Base-by-base conservation (phyloP, 2,329 filamentous ascomycete species). In the Fusarium nelsonii region DNA sequence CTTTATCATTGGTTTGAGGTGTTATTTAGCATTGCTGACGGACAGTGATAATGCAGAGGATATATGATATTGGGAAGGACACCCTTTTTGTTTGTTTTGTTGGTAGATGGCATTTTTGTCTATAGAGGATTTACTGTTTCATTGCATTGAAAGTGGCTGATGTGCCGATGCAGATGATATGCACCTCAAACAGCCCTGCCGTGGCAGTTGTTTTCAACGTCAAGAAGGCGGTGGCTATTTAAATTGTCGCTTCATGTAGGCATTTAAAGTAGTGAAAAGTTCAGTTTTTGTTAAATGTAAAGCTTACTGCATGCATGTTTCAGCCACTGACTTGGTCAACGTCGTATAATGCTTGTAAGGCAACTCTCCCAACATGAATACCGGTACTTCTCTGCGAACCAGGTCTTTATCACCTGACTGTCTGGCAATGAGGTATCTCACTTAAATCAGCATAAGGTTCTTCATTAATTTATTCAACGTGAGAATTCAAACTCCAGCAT, bases 81-180 rank as follows among this genome's bases (percentile, higher is more conserved):
- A 41, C 2, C 2, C 3, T 20, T 16, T 36, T 32, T 45, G 28
- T 20, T 18, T 20, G 7, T 12, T 16, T 20, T 50, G 45, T 49
- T 49, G 12, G 34, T 40, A n/a, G 39, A 50, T 15, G 41, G 20
- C 10, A 23, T 14, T 45, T 16, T 26, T 45, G 16, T 8, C 30
- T 6, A 23, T 23, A 14, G 8, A 44, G 23, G 12, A 39, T 28
- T 28, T 50, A 20, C 46, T 28, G 46, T 50, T 50, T 8, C 46
- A 50, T 50, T 28, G 46, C 46, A 50, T 51, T 39, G 33, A 30
- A 50, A 39, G 48, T 51, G 48, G 34, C 34, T 40, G 23, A 40
- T n/a, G 4, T 39, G 33, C 48, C n/a, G 33, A 39, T 30, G 48
- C 18, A 10, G 34, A 23, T 50, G 8, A 28, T 28, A 28, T 39